phyloP scores from a whole-genome alignment of 495 filamentous ascomycete species.

The Xylaria intraflava region DNA sequence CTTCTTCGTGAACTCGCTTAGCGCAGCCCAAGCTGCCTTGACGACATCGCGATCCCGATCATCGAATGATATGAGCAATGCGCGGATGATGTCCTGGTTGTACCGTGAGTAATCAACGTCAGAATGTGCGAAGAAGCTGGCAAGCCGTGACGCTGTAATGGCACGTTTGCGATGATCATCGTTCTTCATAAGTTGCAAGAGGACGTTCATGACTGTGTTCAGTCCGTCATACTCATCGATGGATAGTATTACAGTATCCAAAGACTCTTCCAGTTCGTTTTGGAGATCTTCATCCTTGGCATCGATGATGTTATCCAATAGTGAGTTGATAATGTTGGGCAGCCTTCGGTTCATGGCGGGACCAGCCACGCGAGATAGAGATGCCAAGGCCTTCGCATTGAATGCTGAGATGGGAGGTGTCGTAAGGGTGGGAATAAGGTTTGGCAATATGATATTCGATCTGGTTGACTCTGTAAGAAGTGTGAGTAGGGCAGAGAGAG shows the following conservation, averaged over 20 bases:
- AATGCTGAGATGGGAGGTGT: constrained; percentile 86
- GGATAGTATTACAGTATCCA: constrained; percentile 81
- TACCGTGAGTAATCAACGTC: constrained; percentile 89
- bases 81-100: constrained; percentile 86
- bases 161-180: constrained; percentile 82
- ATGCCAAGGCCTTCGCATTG: constrained; percentile 89
- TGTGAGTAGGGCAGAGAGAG: constrained; percentile 83
- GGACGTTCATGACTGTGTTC: constrained; percentile 88
- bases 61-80: constrained; percentile 83
- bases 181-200: constrained; percentile 80
- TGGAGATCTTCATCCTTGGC: constrained; percentile 70
- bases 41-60: constrained; percentile 79
- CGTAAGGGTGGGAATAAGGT: constrained; percentile 87
- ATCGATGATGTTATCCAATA: constrained; percentile 85
- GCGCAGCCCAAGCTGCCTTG: constrained; percentile 85
- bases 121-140: constrained; percentile 77
- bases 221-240: constrained; percentile 95
- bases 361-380: constrained; percentile 82
- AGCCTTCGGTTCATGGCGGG: constrained; percentile 82
- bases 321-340: constrained; percentile 78
- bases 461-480: constrained; percentile 87
- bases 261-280: constrained; percentile 65
- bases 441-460: constrained; percentile 93
- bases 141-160: constrained; percentile 69
- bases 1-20: constrained; percentile 78